Evolutionary conservation across 164 flowering plant genomes (phyloP), one percentile per base, ranked within the genome.

Genomic region (Cinnamomum micranthum): DNA sequence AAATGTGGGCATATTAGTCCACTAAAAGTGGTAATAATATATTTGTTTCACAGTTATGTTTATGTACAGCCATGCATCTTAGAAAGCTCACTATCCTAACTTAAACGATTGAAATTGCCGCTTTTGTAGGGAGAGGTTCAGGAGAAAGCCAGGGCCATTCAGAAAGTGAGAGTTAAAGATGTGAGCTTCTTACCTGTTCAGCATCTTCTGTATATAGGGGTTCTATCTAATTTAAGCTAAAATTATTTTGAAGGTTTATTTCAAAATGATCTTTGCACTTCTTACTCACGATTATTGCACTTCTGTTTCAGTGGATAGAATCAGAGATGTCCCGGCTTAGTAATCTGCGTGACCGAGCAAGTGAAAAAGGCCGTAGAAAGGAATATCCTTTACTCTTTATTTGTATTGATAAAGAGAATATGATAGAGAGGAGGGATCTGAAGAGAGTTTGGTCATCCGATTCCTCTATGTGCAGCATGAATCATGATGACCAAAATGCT

Each of bases 281-380:
- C n/a, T 51, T n/a, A 59, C 55, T 51, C 20, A 28, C 19, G 23
- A 17, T 67, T 9, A 4, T 28, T 67, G 47, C 28, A 1, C 9
- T 31, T 4, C 69, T 67, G 60, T 28, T 17, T 20, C 84, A 95
- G 99, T 92, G 93, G 91, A 73, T 95, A 80, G 97, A 95, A 77
- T 68, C 94, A 24, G 99, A 95, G 88, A 85, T 79, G 47, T 66
- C 85, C 71, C 88, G 94, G 65, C 88, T 95, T 24, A 82, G 90
- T 82, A 96, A 93, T 88, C 95, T 95, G 73, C 92, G 99, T 78
- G 99, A 93, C 82, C 91, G 99, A 65, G 99, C 99, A 58, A 95
- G 96, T 85, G 99, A 95, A 65, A 80, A 75, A 68, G 99, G 99
- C 64, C 93, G 84, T 41, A 84, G 88, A 76, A 95, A 92, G 73